Percentiles rank a stretch among this genome's conserved stretches.
phyloP scores from a whole-genome alignment of 495 filamentous ascomycete genomes.

The Penicillium cosmopolitanum region DNA sequence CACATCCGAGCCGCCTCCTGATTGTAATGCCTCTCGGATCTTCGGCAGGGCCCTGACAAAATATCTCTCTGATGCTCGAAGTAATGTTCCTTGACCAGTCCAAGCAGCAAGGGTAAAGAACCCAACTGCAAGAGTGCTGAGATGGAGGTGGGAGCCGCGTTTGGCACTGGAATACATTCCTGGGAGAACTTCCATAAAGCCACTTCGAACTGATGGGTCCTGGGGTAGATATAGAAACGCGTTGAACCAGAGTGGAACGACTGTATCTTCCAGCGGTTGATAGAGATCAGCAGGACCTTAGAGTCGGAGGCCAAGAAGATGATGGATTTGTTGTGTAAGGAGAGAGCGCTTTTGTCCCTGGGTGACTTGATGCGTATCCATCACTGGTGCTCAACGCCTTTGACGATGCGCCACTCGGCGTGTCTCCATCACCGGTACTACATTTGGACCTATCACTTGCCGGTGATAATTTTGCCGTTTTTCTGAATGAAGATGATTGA shows the following conservation, averaged over 20 bases:
- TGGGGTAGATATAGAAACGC: slow-evolving; percentile 36
- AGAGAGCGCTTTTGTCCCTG: slow-evolving; percentile 1
- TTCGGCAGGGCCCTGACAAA: slow-evolving; percentile 54
- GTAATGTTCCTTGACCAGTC: slow-evolving; percentile 47
- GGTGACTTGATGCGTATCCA: background rate
- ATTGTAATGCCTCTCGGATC: slow-evolving; percentile 53
- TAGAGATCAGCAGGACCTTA: slow-evolving; percentile 17
- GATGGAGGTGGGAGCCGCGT: slow-evolving; percentile 51
- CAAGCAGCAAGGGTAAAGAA: slow-evolving; percentile 51
- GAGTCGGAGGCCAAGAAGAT: slow-evolving; percentile 8
- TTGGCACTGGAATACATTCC: slow-evolving; percentile 53
- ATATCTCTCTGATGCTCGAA: slow-evolving; percentile 37
- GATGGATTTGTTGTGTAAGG: background rate
- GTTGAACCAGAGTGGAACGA: slow-evolving; percentile 41
- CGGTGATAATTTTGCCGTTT: background rate
- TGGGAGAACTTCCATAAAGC: slow-evolving; percentile 57
- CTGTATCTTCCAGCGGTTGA: slow-evolving; percentile 36
- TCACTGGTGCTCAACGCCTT: background rate
- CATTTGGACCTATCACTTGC: background rate
- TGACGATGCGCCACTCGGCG: background rate
- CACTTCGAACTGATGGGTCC: slow-evolving; percentile 33
- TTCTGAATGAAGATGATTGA: slow-evolving; percentile 59
- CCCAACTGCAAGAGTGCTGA: slow-evolving; percentile 64
- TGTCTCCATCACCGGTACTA: background rate
- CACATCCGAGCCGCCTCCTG: slow-evolving; percentile 38